Percentiles rank a stretch among this genome's conserved stretches.
phyloP scores from a whole-genome alignment of 306 rosid genomes.

The Hippophae gyantsensis region DNA sequence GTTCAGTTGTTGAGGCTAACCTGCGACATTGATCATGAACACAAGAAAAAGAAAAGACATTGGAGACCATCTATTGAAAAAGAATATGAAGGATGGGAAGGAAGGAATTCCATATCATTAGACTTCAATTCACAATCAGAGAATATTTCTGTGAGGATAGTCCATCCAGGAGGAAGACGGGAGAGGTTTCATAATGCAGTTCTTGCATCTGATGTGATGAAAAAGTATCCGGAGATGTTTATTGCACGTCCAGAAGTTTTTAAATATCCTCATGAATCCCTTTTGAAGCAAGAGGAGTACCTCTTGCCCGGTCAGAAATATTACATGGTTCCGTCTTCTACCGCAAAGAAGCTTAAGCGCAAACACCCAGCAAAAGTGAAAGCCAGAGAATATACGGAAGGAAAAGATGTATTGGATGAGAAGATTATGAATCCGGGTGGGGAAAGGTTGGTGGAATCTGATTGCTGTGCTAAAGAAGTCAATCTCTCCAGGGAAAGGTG shows the following conservation, averaged over 20 bases:
- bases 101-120: slow-evolving; percentile 10
- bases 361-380: slow-evolving; percentile 18
- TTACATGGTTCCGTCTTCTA: slow-evolving; percentile 29
- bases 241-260: slow-evolving; percentile 58
- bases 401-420: slow-evolving; percentile 14
- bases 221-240: slow-evolving; percentile 56
- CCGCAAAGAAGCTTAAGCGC: slow-evolving; percentile 44
- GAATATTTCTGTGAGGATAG: slow-evolving; percentile 44
- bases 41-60: slow-evolving; percentile 5
- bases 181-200: slow-evolving; percentile 41
- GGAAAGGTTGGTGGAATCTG: slow-evolving; percentile 29
- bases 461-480: slow-evolving; percentile 33
- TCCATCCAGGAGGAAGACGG: slow-evolving; percentile 51
- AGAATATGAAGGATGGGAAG: slow-evolving; percentile 19
- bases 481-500: slow-evolving; percentile 20
- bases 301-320: slow-evolving; percentile 64
- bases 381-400: slow-evolving; percentile 5
- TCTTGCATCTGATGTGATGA: slow-evolving; percentile 45
- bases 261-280: slow-evolving; percentile 46
- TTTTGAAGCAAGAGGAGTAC: slow-evolving; percentile 36
- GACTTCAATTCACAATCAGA: slow-evolving; percentile 24
- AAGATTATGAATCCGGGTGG: slow-evolving; percentile 23
- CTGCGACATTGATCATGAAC: slow-evolving; percentile 6
- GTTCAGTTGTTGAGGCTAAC: slow-evolving; percentile 29
- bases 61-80: slow-evolving; percentile 3